Percentiles rank a stretch among this genome's conserved stretches.
Conservation (phyloP, 495 filamentous ascomycete species). For the Xylaria castorea region DNA sequence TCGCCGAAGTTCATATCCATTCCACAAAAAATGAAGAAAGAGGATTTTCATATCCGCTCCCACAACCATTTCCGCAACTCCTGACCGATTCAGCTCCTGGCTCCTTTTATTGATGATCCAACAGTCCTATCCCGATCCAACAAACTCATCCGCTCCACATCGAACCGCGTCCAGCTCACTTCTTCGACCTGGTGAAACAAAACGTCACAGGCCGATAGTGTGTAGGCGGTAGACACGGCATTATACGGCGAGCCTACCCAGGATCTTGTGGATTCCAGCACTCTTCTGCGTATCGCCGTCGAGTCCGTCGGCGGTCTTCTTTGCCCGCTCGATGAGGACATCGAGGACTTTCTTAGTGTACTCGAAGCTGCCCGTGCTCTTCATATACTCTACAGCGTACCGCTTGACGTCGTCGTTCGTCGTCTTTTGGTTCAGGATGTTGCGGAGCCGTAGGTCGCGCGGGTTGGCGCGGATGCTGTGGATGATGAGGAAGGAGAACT, state of each 20-base stretch:
- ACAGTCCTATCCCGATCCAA: not conserved
- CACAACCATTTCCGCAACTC: not conserved
- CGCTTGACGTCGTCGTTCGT: constrained; percentile 85
- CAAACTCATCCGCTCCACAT: not conserved
- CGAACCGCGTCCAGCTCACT: not conserved
- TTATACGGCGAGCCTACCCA: constrained; percentile 54
- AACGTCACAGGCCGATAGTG: not conserved
- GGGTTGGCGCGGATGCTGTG: constrained; percentile 88
- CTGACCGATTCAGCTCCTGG: not conserved
- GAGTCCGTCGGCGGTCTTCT: constrained; percentile 70
- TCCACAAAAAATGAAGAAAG: not conserved
- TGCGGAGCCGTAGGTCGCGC: constrained; percentile 80
- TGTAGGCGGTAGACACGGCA: not conserved
- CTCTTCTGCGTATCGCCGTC: constrained; percentile 59
- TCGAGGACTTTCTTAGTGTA: constrained; percentile 77
- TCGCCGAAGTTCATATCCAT: not conserved
- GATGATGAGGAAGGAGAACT: constrained; percentile 97
- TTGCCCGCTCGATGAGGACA: constrained; percentile 70
- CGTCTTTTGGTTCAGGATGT: constrained; percentile 91
- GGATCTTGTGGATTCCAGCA: constrained; percentile 55
- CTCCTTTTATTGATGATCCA: not conserved
- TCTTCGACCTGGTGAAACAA: not conserved
- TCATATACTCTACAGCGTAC: constrained; percentile 93
- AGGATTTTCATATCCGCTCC: not conserved
- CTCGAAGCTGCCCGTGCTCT: constrained; percentile 84